Conservation (phyloP, 1,139 yeast genomes). For the Sugiyamaella paludigena region DNA sequence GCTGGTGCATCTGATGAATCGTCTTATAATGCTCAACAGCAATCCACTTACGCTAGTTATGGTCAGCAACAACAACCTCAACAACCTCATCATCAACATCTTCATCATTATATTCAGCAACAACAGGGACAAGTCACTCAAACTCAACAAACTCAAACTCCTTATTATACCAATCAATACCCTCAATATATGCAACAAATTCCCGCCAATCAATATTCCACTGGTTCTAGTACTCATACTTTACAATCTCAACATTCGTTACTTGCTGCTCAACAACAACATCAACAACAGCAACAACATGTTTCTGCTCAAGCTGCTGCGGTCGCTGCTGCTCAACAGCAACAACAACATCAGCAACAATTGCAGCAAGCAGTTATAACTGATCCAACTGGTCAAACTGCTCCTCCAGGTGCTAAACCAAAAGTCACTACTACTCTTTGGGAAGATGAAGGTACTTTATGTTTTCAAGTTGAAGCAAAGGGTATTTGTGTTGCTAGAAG, state of each 20-base stretch:
- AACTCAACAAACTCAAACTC: slow-evolving; percentile 13
- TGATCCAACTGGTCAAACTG: slow-evolving; percentile 55
- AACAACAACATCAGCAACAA: slow-evolving; percentile 23
- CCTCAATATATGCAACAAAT: slow-evolving; percentile 15
- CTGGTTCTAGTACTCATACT: slow-evolving; percentile 6
- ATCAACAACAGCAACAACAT: slow-evolving; percentile 11
- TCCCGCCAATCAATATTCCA: slow-evolving; percentile 1
- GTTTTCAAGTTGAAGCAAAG: slow-evolving; percentile 93
- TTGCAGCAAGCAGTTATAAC: slow-evolving; percentile 32
- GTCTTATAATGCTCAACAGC: slow-evolving; percentile 6
- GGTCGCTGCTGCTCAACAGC: slow-evolving; percentile 14
- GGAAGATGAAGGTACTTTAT: slow-evolving; percentile 94
- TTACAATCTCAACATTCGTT: slow-evolving; percentile 13
- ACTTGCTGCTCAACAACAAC: slow-evolving; percentile 19
- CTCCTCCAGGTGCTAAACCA: slow-evolving; percentile 67
- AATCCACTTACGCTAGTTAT: background rate
- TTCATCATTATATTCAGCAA: slow-evolving; percentile 16
- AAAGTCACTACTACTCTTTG: slow-evolving; percentile 93
- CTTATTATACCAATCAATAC: slow-evolving; percentile 12
- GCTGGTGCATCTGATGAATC: background rate
- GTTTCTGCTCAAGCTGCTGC: slow-evolving; percentile 15
- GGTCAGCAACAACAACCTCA: slow-evolving; percentile 7
- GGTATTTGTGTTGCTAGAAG: slow-evolving; percentile 89
- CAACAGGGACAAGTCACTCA: slow-evolving; percentile 8
- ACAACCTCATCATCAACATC: slow-evolving; percentile 15